phyloP scores from a whole-genome alignment of 495 filamentous ascomycete genomes.

The Ascodesmis nigricans region DNA sequence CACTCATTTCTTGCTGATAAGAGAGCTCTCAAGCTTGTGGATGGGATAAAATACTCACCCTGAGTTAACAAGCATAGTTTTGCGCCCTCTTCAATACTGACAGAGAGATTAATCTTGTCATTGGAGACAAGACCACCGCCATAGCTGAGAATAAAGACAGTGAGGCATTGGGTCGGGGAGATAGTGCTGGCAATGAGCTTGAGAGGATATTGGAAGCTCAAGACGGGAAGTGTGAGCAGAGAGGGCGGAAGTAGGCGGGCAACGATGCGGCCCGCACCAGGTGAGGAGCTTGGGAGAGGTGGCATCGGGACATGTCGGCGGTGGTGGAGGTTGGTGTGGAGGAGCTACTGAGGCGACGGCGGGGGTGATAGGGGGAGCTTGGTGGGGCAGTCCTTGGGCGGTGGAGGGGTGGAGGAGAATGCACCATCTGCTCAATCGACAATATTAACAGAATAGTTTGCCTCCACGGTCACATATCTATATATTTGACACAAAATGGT shows the following conservation, averaged over 20 bases:
- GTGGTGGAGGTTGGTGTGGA: too few species aligned
- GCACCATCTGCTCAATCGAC: too few species aligned
- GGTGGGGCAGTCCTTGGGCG: too few species aligned
- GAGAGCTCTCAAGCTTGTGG: neutral
- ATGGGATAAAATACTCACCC: slow-evolving; percentile 23
- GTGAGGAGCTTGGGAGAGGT: too few species aligned
- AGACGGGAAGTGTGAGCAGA: slow-evolving; percentile 44
- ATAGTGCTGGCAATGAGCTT: slow-evolving; percentile 59
- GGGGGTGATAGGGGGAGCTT: too few species aligned
- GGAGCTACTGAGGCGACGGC: too few species aligned
- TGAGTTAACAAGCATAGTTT: slow-evolving; percentile 74
- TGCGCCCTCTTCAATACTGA: slow-evolving; percentile 40
- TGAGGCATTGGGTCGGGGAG: slow-evolving; percentile 32
- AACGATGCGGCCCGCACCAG: slow-evolving; percentile 58
- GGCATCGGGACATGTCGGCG: too few species aligned
- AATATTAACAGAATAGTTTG: too few species aligned
- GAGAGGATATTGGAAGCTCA: slow-evolving; percentile 81
- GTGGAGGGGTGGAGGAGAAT: too few species aligned
- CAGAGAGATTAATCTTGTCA: slow-evolving; percentile 50
- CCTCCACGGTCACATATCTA: too few species aligned
- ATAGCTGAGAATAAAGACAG: slow-evolving; percentile 78
- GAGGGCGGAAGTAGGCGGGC: slow-evolving; percentile 49
- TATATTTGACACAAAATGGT: too few species aligned
- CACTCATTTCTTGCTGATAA: too few species aligned
- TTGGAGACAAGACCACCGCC: slow-evolving; percentile 80